Conservation (phyloP, 73 alveolate species). For the Tetrahymena elliotti region DNA sequence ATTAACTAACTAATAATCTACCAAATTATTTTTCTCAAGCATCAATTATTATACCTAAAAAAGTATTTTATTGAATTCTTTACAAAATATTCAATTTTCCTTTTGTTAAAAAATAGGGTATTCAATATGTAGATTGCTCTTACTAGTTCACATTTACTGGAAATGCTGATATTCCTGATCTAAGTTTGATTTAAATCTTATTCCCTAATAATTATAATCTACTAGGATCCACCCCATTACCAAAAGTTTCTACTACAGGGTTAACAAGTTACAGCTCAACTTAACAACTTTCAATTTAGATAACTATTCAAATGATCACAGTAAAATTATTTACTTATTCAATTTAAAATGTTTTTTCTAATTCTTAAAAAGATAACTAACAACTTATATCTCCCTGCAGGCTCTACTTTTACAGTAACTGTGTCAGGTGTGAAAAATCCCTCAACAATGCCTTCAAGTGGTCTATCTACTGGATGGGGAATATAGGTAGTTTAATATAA, state of each 20-base stretch:
- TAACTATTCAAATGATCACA: not conserved
- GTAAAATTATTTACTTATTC: not conserved
- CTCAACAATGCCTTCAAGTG: not conserved
- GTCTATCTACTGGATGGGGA: not conserved
- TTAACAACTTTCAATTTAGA: not conserved
- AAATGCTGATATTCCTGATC: not conserved
- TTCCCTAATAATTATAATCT: not conserved
- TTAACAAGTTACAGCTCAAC: not conserved
- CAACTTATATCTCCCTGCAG: not conserved
- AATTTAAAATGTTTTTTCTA: not conserved
- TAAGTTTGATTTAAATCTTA: not conserved
- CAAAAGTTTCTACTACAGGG: not conserved
- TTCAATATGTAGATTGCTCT: not conserved
- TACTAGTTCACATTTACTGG: not conserved
- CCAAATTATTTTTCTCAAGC: not conserved
- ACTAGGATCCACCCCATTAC: not conserved
- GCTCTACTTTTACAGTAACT: not conserved
- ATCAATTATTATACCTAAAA: not conserved
- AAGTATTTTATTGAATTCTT: not conserved
- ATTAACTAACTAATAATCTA: not conserved
- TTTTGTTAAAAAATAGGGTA: not conserved
- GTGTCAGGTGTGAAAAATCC: constrained; percentile 35
- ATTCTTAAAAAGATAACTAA: not conserved
- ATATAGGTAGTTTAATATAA: not conserved
- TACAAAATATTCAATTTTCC: too few species aligned